Evolutionary conservation across 768 basidiomycete genomes (phyloP).

Genomic region (Trametes cubensis): DNA sequence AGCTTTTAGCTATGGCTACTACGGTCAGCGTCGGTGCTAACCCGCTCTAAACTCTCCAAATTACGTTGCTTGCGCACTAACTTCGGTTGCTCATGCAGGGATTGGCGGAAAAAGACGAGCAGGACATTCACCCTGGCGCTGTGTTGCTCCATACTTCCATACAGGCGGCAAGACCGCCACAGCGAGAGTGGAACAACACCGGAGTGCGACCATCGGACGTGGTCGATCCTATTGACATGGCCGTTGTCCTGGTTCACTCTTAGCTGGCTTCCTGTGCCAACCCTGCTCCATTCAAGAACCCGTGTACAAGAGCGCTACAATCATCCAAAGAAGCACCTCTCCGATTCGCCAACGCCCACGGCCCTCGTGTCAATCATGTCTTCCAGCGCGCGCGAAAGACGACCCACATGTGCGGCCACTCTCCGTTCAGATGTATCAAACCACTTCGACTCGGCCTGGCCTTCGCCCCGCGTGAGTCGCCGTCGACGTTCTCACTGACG

Average conservation of each 20-base stretch:
- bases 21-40: not conserved
- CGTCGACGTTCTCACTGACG: not conserved
- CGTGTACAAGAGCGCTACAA: not conserved
- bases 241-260: not conserved
- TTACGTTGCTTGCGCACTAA: conserved; percentile 10
- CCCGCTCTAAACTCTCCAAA: conserved; percentile 5
- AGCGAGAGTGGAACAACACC: conserved; percentile 14
- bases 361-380: not conserved
- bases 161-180: not conserved
- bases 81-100: conserved; percentile 5
- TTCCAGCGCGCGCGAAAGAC: too few relatives aligned
- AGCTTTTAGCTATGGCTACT: conserved; percentile 5
- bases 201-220: conserved; percentile 24
- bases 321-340: not conserved
- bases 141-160: not conserved
- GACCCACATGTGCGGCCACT: too few relatives aligned
- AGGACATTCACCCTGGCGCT: not conserved
- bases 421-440: not conserved
- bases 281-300: conserved; percentile 3
- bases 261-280: not conserved
- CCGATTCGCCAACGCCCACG: conserved; percentile 6
- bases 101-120: not conserved
- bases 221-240: not conserved
- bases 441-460: not conserved
- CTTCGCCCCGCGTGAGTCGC: not conserved